Percentiles rank a stretch among this genome's conserved stretches.
These are phyloP conservation scores for Cryptococcus amylolentus DNA, from an alignment of 1,284 basidiomycete species.

Conservation along the genomic window DNA sequence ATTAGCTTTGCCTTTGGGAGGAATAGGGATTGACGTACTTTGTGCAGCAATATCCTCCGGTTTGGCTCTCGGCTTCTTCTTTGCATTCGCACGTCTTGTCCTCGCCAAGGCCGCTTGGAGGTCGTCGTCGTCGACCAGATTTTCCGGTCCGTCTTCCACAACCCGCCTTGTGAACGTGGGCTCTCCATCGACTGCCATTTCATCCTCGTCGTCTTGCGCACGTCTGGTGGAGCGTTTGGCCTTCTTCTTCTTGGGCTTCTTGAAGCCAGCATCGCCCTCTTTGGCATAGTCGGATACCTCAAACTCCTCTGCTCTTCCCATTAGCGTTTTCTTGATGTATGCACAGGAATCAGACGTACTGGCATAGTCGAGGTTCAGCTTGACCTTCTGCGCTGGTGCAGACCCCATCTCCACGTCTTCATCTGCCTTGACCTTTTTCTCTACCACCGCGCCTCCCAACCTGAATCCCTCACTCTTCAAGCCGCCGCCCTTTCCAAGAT, in stretches of 20 bases:
- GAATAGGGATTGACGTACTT: conserved; percentile 55
- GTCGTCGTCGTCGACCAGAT: conserved; percentile 98
- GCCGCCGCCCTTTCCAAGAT: conserved; percentile 35
- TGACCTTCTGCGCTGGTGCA: conserved; percentile 37
- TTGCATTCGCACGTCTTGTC: conserved; percentile 74
- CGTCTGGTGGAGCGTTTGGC: conserved; percentile 69
- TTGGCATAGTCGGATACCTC: conserved; percentile 82
- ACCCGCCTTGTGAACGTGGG: conserved; percentile 45
- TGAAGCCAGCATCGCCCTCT: conserved; percentile 89
- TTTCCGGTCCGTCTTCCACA: conserved; percentile 65
- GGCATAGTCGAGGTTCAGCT: conserved; percentile 80
- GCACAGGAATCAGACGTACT: conserved; percentile 58
- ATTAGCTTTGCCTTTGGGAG: neutral
- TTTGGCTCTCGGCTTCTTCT: conserved; percentile 70
- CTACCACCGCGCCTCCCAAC: conserved; percentile 55
- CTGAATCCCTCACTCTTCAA: conserved; percentile 63
- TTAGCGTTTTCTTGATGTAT: neutral
- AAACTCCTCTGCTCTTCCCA: conserved; percentile 65
- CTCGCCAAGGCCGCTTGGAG: conserved; percentile 88
- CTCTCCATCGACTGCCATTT: conserved; percentile 75
- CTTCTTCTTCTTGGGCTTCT: conserved; percentile 93
- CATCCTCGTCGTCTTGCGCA: conserved; percentile 59
- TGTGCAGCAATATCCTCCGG: conserved; percentile 80
- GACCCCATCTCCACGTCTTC: conserved; percentile 57
- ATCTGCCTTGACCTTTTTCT: conserved; percentile 51